A percentile compares a stretch with the other conserved stretches of the same genome.
Evolutionary conservation across 1,284 basidiomycete genomes (phyloP).

Genomic region (Serendipita sp.): DNA sequence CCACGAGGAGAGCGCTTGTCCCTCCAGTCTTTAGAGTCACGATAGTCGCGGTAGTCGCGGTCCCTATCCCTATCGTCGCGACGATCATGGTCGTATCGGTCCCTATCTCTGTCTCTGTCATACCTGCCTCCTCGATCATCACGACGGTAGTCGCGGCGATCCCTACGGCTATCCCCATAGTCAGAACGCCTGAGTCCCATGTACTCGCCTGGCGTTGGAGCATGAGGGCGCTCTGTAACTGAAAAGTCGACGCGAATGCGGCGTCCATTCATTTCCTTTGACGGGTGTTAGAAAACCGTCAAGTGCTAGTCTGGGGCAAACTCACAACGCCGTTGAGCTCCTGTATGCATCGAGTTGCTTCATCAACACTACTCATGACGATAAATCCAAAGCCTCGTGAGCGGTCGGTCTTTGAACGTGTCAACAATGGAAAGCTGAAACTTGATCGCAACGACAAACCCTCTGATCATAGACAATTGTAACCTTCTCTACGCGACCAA

Average conservation of each 20-base stretch:
- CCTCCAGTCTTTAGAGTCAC: constrained; percentile 6
- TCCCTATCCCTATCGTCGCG: constrained; percentile 21
- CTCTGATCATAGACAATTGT: constrained; percentile 98
- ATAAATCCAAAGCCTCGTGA: constrained; percentile 98
- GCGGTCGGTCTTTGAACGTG: constrained; percentile 60
- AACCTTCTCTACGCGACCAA: constrained; percentile 87
- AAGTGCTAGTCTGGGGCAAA: constrained; percentile 13
- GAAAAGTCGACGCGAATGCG: constrained; percentile 95
- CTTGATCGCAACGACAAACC: constrained; percentile 34
- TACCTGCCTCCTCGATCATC: constrained; percentile 30
- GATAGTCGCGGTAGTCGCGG: constrained; percentile 11
- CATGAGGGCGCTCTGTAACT: constrained; percentile 83
- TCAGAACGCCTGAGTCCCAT: constrained; percentile 75
- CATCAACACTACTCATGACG: constrained; percentile 77
- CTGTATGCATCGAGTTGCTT: constrained; percentile 76
- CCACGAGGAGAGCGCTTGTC: constrained; percentile 10
- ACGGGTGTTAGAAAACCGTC: constrained; percentile 5
- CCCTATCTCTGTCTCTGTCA: constrained; percentile 33
- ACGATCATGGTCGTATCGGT: constrained; percentile 17
- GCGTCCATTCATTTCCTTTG: constrained; percentile 82
- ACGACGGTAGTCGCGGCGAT: constrained; percentile 26
- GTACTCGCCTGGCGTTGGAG: constrained; percentile 95
- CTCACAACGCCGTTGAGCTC: constrained; percentile 85
- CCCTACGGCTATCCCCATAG: constrained; percentile 23
- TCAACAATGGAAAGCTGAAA: constrained; percentile 2